Evolutionary conservation across 73 alveolate species (phyloP).

Genomic region (Blepharisma stoltei): DNA sequence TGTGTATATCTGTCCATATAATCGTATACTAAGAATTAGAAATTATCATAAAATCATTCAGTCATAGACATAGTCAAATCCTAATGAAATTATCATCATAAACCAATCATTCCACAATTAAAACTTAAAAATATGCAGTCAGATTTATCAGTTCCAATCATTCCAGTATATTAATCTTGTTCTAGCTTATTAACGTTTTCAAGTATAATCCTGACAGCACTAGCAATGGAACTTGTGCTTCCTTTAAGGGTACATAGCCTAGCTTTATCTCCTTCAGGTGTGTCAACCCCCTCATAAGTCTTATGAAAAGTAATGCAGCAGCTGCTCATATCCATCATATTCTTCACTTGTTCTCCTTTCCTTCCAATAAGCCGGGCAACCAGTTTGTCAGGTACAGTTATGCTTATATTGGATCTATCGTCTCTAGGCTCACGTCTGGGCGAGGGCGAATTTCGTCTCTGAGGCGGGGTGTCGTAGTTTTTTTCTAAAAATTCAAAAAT

Average conservation of each 20-base stretch:
- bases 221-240: slow-evolving; percentile 14
- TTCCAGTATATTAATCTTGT: slow-evolving; percentile 25
- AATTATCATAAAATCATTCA: no score
- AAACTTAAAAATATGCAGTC: no score
- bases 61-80: no score
- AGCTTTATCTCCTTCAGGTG: slow-evolving; percentile 25
- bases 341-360: slow-evolving; percentile 24
- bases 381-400: slow-evolving; percentile 26
- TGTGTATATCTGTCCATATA: no score
- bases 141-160: no score
- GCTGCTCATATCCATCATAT: slow-evolving; percentile 22
- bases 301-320: slow-evolving; percentile 29
- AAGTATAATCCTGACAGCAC: slow-evolving; percentile 21
- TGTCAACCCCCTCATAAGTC: background rate
- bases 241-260: slow-evolving; percentile 29
- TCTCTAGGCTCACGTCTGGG: slow-evolving; percentile 7
- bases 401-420: background rate
- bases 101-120: no score
- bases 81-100: no score
- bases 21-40: no score
- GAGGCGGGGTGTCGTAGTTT: background rate
- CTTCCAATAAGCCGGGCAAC: slow-evolving; percentile 19
- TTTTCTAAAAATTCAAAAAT: background rate
- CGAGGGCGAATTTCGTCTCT: background rate
- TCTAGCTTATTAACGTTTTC: slow-evolving; percentile 27